Conservation (phyloP, 1,284 basidiomycete genomes). For the Cutaneotrichosporon sp. region DNA sequence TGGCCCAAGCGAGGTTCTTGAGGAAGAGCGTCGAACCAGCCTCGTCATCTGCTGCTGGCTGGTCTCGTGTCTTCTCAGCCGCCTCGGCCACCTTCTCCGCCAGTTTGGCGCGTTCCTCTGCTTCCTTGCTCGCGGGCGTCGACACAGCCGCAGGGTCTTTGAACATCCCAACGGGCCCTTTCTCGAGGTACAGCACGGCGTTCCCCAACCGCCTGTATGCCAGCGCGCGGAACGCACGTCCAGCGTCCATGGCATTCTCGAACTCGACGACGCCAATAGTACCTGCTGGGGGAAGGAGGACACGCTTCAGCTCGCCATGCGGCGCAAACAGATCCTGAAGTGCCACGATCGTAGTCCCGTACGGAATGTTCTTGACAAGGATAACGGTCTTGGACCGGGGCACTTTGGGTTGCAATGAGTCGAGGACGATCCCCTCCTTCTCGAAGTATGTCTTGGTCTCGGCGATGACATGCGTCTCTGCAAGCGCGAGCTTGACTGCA, state of each 20-base stretch:
- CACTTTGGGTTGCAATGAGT: constrained; percentile 51
- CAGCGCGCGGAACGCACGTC: constrained; percentile 70
- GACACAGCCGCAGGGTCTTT: constrained; percentile 22
- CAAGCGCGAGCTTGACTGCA: constrained; percentile 90
- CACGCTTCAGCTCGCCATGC: constrained; percentile 68
- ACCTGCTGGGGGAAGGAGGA: constrained; percentile 85
- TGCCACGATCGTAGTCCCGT: constrained; percentile 71
- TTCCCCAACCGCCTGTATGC: constrained; percentile 86
- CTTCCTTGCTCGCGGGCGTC: constrained; percentile 31
- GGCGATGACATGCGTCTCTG: constrained; percentile 91
- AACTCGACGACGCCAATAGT: constrained; percentile 93
- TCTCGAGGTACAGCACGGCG: constrained; percentile 87
- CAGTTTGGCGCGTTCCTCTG: constrained; percentile 49
- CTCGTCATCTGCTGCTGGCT: constrained; percentile 54
- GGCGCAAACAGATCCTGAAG: constrained; percentile 73
- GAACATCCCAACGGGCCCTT: constrained; percentile 80
- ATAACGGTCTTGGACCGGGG: constrained; percentile 71
- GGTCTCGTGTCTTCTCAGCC: constrained; percentile 28
- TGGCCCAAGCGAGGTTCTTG: constrained; percentile 89
- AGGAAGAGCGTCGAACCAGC: constrained; percentile 83
- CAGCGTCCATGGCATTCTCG: constrained; percentile 63
- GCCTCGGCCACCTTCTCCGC: constrained; percentile 28
- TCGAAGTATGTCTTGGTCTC: constrained; percentile 90
- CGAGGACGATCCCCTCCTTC: constrained; percentile 54
- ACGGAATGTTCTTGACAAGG: constrained; percentile 95